Conservation (phyloP, 306 rosid genomes). For the Casuarina cunninghamiana region DNA sequence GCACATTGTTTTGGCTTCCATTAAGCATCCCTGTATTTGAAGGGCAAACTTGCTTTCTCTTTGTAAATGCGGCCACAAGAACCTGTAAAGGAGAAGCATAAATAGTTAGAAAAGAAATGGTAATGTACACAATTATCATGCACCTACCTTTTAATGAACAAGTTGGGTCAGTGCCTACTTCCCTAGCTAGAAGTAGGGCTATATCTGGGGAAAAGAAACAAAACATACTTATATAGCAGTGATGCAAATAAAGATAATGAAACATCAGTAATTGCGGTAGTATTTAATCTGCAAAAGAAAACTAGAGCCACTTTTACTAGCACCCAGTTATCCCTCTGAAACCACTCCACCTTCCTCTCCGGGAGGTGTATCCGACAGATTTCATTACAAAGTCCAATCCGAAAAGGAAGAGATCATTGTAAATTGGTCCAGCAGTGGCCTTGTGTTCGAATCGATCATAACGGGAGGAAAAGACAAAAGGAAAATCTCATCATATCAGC, state of each 20-base stretch:
- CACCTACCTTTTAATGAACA: not conserved
- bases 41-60: slow-evolving; percentile 60
- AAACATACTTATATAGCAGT: not conserved
- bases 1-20: slow-evolving; percentile 40
- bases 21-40: slow-evolving; percentile 46
- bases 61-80: slow-evolving; percentile 58
- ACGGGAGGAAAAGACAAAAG: not conserved
- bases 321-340: no score
- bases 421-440: not conserved
- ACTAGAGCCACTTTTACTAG: no score
- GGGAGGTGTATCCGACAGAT: no score
- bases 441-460: not conserved
- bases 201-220: not conserved
- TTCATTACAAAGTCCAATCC: not conserved
- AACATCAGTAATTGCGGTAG: not conserved
- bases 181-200: not conserved
- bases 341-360: no score
- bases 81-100: slow-evolving; percentile 34
- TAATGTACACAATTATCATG: not conserved
- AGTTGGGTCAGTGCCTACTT: slow-evolving; percentile 17
- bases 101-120: not conserved
- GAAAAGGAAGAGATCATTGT: not conserved
- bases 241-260: not conserved
- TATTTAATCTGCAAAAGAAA: not conserved
- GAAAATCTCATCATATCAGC: not conserved